Evolutionary conservation across 2,329 filamentous ascomycete species (phyloP).

Genomic region (Davidsoniella eucalypti): DNA sequence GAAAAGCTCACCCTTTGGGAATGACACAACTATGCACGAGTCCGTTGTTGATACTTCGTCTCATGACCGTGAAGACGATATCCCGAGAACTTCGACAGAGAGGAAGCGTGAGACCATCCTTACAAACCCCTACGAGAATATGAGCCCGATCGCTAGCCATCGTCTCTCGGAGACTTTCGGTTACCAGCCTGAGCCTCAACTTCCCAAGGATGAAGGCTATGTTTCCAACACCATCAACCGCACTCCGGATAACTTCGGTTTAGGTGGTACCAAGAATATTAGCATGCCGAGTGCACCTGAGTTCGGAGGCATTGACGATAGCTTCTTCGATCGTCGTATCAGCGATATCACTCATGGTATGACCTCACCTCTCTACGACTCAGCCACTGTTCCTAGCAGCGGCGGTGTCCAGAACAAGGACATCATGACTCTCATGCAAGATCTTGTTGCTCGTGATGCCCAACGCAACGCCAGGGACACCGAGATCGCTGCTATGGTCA

Average conservation of each 20-base stretch:
- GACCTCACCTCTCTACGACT: constrained; percentile 77
- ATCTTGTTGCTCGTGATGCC: constrained; percentile 91
- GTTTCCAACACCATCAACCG: constrained; percentile 55
- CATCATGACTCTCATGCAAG: constrained; percentile 94
- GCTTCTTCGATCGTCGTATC: constrained; percentile 54
- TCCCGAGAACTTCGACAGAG: constrained; percentile 35
- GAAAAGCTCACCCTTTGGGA: constrained; percentile 1
- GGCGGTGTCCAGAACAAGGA: constrained; percentile 92
- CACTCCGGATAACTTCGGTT: constrained; percentile 30
- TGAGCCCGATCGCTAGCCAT: constrained; percentile 43
- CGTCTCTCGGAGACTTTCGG: constrained; percentile 35
- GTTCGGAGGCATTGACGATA: constrained; percentile 41
- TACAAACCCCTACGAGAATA: constrained; percentile 50
- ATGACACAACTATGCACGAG: constrained; percentile 24
- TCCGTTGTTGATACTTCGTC: constrained; percentile 38
- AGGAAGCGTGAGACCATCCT: constrained; percentile 49
- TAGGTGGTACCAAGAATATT: constrained; percentile 34
- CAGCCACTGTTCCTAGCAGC: constrained; percentile 54
- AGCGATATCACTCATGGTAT: constrained; percentile 89
- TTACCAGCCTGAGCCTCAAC: not conserved
- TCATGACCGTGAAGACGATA: constrained; percentile 17
- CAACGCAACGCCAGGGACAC: constrained; percentile 93
- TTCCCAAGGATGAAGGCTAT: constrained; percentile 61
- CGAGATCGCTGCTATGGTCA: constrained; percentile 85
- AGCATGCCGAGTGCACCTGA: constrained; percentile 16